Percentiles rank a stretch among this genome's conserved stretches.
Evolutionary conservation across 129 eudicot species (phyloP).

Genomic region (Flaveria linearis): DNA sequence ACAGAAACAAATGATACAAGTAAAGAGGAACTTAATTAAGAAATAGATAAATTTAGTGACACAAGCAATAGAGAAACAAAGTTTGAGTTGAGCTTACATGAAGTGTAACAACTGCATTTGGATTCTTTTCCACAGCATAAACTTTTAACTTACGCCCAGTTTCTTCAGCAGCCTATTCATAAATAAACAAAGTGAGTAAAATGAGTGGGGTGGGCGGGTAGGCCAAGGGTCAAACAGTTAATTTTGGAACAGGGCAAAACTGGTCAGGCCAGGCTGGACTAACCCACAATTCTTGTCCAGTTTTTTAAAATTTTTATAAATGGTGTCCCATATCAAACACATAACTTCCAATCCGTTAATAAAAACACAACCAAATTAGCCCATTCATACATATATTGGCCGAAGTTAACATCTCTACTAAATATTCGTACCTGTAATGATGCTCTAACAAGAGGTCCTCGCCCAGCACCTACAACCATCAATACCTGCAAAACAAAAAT

Average conservation of each 20-base stretch:
- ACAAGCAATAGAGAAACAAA: slow-evolving; percentile 15
- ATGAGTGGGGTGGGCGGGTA: not conserved
- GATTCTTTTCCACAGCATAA: slow-evolving; percentile 98
- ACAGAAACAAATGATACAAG: not conserved
- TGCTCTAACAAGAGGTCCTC: slow-evolving; percentile 99
- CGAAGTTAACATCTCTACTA: not conserved
- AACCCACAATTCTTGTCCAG: not conserved
- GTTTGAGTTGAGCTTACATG: slow-evolving; percentile 60
- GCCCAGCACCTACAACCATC: slow-evolving; percentile 99
- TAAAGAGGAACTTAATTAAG: not conserved
- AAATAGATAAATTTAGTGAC: not conserved
- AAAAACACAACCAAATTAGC: not conserved
- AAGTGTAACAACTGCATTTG: slow-evolving; percentile 95
- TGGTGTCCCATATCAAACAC: not conserved
- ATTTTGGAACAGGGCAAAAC: not conserved
- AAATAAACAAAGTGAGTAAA: not conserved
- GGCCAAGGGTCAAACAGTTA: not conserved
- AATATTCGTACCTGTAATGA: slow-evolving; percentile 64
- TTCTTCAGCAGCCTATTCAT: slow-evolving; percentile 85
- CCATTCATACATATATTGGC: not conserved
- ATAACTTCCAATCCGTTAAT: not conserved
- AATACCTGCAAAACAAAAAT: slow-evolving; percentile 49
- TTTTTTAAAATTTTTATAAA: not conserved
- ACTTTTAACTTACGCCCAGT: slow-evolving; percentile 84
- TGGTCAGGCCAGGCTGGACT: not conserved